phyloP scores from a whole-genome alignment of 495 filamentous ascomycete species.

The Eremomyces bilateralis region DNA sequence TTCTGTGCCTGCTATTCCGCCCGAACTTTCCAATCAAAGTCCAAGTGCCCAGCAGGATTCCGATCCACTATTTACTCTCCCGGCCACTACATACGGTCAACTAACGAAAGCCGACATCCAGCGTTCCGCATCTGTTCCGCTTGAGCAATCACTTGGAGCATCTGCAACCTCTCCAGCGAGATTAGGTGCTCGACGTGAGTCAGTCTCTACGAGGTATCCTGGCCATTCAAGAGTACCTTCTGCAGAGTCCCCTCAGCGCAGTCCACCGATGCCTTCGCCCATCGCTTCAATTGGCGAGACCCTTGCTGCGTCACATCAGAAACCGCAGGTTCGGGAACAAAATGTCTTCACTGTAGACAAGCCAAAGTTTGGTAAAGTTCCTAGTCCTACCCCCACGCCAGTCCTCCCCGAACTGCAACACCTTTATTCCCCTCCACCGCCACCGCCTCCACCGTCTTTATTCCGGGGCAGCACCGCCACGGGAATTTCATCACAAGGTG shows the following conservation, averaged over 20 bases:
- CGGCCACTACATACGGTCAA: constrained; percentile 14
- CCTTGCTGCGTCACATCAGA: too few relatives aligned
- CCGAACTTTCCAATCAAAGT: constrained; percentile 16
- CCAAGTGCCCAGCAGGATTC: constrained; percentile 1
- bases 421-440: constrained; percentile 43
- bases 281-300: too few relatives aligned
- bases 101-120: constrained; percentile 12
- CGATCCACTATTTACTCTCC: constrained; percentile 13
- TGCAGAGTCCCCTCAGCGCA: too few relatives aligned
- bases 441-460: constrained; percentile 42
- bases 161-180: neutral
- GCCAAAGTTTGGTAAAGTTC: neutral
- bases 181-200: neutral
- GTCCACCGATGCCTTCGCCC: too few relatives aligned
- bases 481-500: constrained; percentile 5
- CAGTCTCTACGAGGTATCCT: too few relatives aligned
- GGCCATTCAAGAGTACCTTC: too few relatives aligned
- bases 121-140: constrained; percentile 1
- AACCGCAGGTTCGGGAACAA: too few relatives aligned
- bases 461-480: constrained; percentile 11
- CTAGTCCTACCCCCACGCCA: constrained; percentile 22
- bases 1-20: constrained; percentile 44
- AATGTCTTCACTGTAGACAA: too few relatives aligned
- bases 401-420: constrained; percentile 74
- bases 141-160: constrained; percentile 6